Evolutionary conservation across 225 moss, liverwort and hornwort genomes (phyloP).

Genomic region (Neckera pumila): DNA sequence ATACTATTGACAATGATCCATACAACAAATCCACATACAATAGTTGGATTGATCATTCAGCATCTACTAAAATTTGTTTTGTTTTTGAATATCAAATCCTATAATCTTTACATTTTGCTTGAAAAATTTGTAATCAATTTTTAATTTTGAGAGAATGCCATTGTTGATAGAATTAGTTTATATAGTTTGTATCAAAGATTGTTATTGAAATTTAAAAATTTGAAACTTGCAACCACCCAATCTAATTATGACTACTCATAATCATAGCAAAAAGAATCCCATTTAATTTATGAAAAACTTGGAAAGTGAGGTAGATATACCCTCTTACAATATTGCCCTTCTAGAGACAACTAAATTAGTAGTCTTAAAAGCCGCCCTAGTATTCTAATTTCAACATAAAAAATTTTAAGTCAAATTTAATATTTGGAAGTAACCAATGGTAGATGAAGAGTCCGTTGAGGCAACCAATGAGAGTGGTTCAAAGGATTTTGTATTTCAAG

Average conservation of each 20-base stretch:
- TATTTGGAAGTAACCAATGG: too few species aligned
- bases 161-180: neutral
- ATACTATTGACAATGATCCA: neutral
- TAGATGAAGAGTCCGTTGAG: accelerated
- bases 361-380: accelerated
- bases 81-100: neutral
- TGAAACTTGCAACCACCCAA: too few species aligned
- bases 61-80: neutral
- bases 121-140: neutral
- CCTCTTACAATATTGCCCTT: accelerated
- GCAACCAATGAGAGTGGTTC: neutral
- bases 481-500: neutral
- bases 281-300: neutral
- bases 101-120: neutral
- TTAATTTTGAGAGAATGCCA: too few species aligned
- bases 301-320: accelerated
- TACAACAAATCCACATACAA: neutral
- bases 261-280: neutral
- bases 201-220: too few species aligned
- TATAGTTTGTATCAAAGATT: neutral
- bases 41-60: neutral
- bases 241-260: too few species aligned
- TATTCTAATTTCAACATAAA: neutral
- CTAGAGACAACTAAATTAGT: neutral
- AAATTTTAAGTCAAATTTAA: neutral